These are phyloP conservation scores for Apiospora phragmitis DNA, from an alignment of 2,329 filamentous ascomycete genomes.

Conservation along the genomic window DNA sequence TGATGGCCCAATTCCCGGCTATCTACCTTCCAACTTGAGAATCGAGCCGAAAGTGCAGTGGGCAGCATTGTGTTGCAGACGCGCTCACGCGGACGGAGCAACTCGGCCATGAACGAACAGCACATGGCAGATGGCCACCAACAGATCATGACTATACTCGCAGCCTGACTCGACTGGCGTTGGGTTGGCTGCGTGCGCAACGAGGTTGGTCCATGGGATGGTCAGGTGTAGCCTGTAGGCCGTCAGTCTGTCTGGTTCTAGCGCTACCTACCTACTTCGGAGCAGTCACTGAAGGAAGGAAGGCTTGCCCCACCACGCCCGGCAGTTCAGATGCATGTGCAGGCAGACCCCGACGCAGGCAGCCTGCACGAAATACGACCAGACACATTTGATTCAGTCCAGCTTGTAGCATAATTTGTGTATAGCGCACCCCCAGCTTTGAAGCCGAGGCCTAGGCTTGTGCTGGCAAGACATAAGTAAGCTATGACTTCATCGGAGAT, in stretches of 20 bases:
- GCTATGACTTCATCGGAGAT: too few species aligned
- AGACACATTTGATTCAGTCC: not conserved
- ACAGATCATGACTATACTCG: not conserved
- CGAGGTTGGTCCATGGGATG: not conserved
- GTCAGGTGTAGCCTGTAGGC: not conserved
- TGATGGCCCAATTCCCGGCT: not conserved
- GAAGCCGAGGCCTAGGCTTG: not conserved
- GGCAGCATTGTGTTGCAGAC: not conserved
- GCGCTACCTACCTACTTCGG: too few species aligned
- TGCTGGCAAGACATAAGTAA: not conserved
- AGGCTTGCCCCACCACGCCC: not conserved
- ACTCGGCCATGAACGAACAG: not conserved
- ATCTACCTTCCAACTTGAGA: not conserved
- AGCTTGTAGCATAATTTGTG: too few species aligned
- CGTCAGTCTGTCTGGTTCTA: not conserved
- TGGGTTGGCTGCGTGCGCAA: not conserved
- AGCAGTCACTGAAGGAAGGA: too few species aligned
- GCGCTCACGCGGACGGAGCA: not conserved
- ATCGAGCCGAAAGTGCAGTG: not conserved
- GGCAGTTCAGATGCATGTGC: not conserved
- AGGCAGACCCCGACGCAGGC: not conserved
- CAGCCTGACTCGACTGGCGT: not conserved
- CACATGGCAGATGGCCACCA: not conserved
- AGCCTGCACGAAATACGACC: not conserved
- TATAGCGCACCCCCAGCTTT: not conserved